Base-by-base conservation (phyloP, 768 basidiomycete genomes). In the Tricholoma hemisulphureum region DNA sequence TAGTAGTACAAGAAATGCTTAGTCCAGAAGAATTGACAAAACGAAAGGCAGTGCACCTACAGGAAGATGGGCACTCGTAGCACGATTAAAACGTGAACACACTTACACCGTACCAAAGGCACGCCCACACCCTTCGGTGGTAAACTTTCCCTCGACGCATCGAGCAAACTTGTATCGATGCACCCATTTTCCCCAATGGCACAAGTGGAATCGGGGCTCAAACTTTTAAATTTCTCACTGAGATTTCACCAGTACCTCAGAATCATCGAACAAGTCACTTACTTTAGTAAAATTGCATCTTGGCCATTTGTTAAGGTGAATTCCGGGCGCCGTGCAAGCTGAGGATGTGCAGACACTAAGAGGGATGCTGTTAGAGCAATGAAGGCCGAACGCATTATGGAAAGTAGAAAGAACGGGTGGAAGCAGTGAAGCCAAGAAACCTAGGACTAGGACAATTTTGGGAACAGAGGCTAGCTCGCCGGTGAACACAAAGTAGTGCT, bases 41-140 rank as follows among this genome's bases (percentile, higher is more conserved):
- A 13, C 85, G 85, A 31, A 86, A 69, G 2, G 83, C 83, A 23
- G 76, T 75, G 61, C 81, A 83, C 46, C 76, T 79, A 43, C 6
- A 20, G 62, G 26, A 43, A 20, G 13, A 18, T 34, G 21, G 35
- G 48, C 16, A 18, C 34, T 14, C 14, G 14, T 13, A 28, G 23
- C 7, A 56, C 8, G 20, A 50, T 23, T 28, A 21, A 11, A 21
- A 39, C 18, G 34, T 20, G 37, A 31, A 28, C 18, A 20, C 41
- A 59, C 71, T 67, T 62, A 77, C 75, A 75, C 62, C n/a, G 74
- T 76, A 20, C 73, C 73, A 28, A 61, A 55, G 18, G 66, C n/a
- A n/a, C n/a, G n/a, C n/a, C n/a, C 73, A 54, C 77, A 78, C 23
- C 66, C 62, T 46, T 72, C 67, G 46, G 71, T 43, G 29, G 75